Base-by-base conservation (phyloP, 495 filamentous ascomycete species). In the Penicillium tannophilum region DNA sequence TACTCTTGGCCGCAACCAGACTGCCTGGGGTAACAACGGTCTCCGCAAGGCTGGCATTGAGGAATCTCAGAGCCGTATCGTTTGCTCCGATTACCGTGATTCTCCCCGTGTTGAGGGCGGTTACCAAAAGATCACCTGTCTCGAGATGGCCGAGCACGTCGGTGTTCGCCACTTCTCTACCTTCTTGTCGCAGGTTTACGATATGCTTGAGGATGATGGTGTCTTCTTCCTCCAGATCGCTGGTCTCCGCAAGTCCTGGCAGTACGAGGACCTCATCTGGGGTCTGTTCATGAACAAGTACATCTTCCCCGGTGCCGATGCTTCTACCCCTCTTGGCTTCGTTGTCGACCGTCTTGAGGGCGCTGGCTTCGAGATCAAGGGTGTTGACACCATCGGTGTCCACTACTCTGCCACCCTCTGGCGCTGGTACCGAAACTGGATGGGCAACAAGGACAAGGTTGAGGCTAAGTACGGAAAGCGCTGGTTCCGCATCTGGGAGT, bases 401-500 rank as follows among this genome's bases (percentile, higher is more conserved):
- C 94, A 98, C 79, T 98, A 98, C 76, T 96, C 91, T 36, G 92
- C 93, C 52, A 98, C 94, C 35, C 78, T 98, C 45, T 98, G 94
- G 94, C 86, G 91, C 69, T 98, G 94, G 94, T 98, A 98, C 80
- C 83, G 94, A 63, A 98, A 98, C 82, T 98, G 94, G 94, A 82
- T 98, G 73, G 94, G 82, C 72, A 98, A 98, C 83, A 82, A 84
- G 58, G 93, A 97, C 60, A 97, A 97, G 82, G 89, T 98, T 33
- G 83, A 88, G 71, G 92, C 90, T 58, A 98, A 97, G 82, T 98
- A 98, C 72, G 94, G 94, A 62, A 88, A 89, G 62, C 80, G 90
- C 63, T 98, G 94, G 94, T 98, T 92, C 83, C 87, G 93, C 74
- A 95, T 98, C 72, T 98, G 94, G 94, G 93, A 98, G 72, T 97